These are phyloP conservation scores for Viola odorata DNA, from an alignment of 345 rosid species.

Conservation along the genomic window DNA sequence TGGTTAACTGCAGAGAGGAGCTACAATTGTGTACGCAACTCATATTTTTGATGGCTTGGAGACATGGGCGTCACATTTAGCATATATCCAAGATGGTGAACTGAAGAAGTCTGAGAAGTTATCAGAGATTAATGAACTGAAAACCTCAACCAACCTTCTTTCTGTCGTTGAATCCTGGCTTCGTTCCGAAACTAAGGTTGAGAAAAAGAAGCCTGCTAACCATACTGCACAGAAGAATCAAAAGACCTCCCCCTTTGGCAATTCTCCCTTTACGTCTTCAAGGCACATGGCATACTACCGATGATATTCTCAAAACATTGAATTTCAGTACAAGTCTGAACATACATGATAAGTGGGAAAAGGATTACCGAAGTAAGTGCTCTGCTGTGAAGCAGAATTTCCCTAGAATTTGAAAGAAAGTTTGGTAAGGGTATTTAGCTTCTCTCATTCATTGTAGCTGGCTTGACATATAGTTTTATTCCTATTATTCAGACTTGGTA, in stretches of 20 bases:
- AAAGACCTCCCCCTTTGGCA: constrained; percentile 40
- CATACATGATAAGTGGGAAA: too few species aligned
- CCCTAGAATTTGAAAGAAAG: too few species aligned
- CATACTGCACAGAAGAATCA: constrained; percentile 33
- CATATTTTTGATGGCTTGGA: constrained; percentile 92
- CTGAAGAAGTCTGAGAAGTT: constrained; percentile 50
- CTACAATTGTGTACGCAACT: constrained; percentile 84
- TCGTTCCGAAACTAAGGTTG: constrained; percentile 57
- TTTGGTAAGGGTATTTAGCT: too few species aligned
- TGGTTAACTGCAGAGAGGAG: constrained; percentile 53
- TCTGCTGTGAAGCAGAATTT: too few species aligned
- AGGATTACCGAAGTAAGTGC: too few species aligned
- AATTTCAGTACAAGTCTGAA: too few species aligned
- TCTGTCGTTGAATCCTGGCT: constrained; percentile 87
- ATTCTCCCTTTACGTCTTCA: constrained; percentile 67
- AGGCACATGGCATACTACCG: constrained; percentile 94
- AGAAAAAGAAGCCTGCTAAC: constrained; percentile 43
- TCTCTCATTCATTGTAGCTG: too few species aligned
- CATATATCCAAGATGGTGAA: constrained; percentile 80
- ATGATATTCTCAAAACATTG: constrained; percentile 20
- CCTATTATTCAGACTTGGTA: too few species aligned
- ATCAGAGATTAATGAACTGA: constrained; percentile 54
- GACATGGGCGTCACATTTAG: constrained; percentile 86
- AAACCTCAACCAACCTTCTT: constrained; percentile 60
- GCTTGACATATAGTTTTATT: too few species aligned